A percentile compares a stretch with the other conserved stretches of the same genome.
These are phyloP conservation scores for Schoenoplectus tabernaemontani DNA, from an alignment of 202 grass and related monocot genomes.

Conservation along the genomic window DNA sequence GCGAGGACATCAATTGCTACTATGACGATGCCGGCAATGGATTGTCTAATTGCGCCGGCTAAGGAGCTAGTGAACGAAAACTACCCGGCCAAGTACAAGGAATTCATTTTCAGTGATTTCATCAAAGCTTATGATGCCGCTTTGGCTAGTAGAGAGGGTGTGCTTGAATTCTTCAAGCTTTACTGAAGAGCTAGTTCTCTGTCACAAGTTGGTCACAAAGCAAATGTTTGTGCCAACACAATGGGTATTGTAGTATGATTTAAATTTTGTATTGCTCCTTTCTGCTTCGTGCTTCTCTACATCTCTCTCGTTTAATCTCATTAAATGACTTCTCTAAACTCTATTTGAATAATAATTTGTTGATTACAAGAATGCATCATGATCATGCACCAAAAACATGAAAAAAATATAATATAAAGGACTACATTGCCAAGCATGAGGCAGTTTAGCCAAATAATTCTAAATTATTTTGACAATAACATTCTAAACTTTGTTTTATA, in stretches of 20 bases:
- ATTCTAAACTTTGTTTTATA: too few relatives aligned
- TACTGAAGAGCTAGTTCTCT: neutral
- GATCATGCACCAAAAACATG: too few relatives aligned
- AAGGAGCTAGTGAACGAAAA: constrained; percentile 17
- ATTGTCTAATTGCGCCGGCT: constrained; percentile 16
- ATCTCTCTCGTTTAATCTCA: neutral
- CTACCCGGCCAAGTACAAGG: constrained; percentile 27
- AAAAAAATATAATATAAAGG: too few relatives aligned
- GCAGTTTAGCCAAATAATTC: too few relatives aligned
- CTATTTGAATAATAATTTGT: too few relatives aligned
- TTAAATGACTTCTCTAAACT: neutral
- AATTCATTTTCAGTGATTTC: constrained; percentile 35
- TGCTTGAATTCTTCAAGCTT: constrained; percentile 31
- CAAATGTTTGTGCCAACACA: neutral
- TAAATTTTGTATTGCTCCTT: neutral
- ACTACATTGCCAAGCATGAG: too few relatives aligned
- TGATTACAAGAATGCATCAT: too few relatives aligned
- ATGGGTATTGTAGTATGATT: neutral
- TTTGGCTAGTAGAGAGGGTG: constrained; percentile 21
- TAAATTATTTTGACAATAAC: too few relatives aligned
- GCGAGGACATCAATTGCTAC: constrained; percentile 36
- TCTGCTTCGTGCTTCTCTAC: neutral
- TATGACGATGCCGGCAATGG: constrained; percentile 17
- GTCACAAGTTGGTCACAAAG: neutral
- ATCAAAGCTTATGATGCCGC: constrained; percentile 5